Base-by-base conservation (phyloP, 2,329 filamentous ascomycete genomes). In the Cadophora sp. region DNA sequence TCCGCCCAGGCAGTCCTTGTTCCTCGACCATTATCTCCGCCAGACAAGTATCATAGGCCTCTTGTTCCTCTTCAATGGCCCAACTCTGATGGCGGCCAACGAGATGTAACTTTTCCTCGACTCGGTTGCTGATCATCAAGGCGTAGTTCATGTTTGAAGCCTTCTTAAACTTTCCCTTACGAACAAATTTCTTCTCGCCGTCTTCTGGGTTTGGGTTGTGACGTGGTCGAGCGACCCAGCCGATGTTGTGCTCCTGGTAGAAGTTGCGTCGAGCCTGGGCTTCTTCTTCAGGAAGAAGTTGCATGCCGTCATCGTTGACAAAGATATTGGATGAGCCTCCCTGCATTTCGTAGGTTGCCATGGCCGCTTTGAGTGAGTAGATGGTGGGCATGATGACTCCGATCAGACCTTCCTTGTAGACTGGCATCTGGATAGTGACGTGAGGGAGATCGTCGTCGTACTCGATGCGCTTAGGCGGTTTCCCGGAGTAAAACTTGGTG, bases 141-240 rank as follows among this genome's bases (percentile, higher is more conserved):
- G 84, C 89, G 73, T 88, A 92, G 77, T 92, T 92, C 89, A 92
- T 92, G 80, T 92, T 92, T 33, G 88, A 91, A 1, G 89, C 88
- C 78, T 91, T 91, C 80, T 91, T 91, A 81, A 91, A 91, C 75
- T 90, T 90, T 64, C 89, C 89, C 47, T 81, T 81, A n/a, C 87
- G 81, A 20, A 84, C 68, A 72, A 86, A 88, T 39, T 11, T 58
- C n/a, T 13, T 41, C n/a, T 41, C 14, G 33, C 53, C 33, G 1
- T 58, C 64, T 82, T 84, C 84, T 82, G 83, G 82, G 70, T 84
- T 84, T 24, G 84, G 78, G 73, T 85, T 84, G 70, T 86, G 83
- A 58, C 77, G 77, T 13, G 84, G 82, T 48, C 86, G 82, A 1
- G 85, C 80, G 18, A 84, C 83, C 80, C 84, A 87, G 13, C 85